Evolutionary conservation across 2,329 filamentous ascomycete genomes (phyloP).

Genomic region (Aspergillus flavus): DNA sequence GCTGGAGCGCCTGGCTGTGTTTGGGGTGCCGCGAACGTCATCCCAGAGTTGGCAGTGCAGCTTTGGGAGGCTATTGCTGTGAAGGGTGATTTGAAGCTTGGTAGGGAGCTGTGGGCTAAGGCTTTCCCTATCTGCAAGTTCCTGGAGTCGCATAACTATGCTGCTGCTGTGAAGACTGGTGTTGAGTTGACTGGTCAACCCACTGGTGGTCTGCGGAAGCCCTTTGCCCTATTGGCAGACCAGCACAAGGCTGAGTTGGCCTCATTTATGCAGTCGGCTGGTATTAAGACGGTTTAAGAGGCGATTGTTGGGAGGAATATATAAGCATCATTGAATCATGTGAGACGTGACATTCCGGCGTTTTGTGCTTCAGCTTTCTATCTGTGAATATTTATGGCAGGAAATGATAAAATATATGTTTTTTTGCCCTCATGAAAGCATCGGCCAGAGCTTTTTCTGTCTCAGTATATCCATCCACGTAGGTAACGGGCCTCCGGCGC

Average conservation of each 20-base stretch:
- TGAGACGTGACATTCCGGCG: not conserved
- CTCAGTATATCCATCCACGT: constrained; percentile 33
- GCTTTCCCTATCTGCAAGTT: constrained; percentile 56
- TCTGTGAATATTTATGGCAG: not conserved
- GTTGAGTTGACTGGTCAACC: constrained; percentile 51
- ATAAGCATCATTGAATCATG: not conserved
- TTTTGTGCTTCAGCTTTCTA: not conserved
- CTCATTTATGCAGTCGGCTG: constrained; percentile 42
- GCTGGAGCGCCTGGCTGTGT: constrained; percentile 54
- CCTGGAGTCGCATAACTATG: constrained; percentile 53
- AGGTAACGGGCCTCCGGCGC: constrained; percentile 24
- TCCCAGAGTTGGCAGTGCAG: constrained; percentile 52
- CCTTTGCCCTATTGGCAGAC: constrained; percentile 46
- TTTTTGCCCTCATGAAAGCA: constrained; percentile 26
- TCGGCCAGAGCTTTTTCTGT: constrained; percentile 29
- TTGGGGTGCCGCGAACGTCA: constrained; percentile 56
- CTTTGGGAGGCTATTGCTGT: constrained; percentile 53
- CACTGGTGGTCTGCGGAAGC: constrained; percentile 54
- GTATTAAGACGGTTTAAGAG: constrained; percentile 35
- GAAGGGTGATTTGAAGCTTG: constrained; percentile 45
- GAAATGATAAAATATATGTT: not conserved
- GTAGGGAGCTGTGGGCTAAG: constrained; percentile 52
- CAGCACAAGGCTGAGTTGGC: constrained; percentile 40
- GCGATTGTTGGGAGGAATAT: not conserved
- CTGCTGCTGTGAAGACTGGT: constrained; percentile 53